A percentile compares a stretch with the other conserved stretches of the same genome.
Evolutionary conservation across 345 rosid species (phyloP).

Genomic region (Trapa incisa): DNA sequence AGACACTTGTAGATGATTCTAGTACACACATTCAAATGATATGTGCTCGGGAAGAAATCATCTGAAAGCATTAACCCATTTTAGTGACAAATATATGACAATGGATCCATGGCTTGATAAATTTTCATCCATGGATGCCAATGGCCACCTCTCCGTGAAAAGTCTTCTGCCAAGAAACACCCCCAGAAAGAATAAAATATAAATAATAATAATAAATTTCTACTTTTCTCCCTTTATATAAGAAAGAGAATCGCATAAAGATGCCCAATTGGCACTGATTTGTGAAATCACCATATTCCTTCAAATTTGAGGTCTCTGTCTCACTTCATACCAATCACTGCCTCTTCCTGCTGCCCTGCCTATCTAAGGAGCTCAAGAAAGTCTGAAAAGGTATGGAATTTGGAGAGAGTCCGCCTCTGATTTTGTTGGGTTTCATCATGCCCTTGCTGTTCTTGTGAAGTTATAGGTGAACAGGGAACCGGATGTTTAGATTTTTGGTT

Average conservation of each 20-base stretch:
- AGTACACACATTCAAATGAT: no score
- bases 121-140: neutral
- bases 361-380: neutral
- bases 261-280: neutral
- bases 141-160: neutral
- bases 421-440: neutral
- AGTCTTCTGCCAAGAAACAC: neutral
- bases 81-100: no score
- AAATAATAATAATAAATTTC: neutral
- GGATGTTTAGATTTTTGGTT: neutral
- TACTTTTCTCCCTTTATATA: neutral
- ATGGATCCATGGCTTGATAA: no score
- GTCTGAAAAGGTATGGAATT: neutral
- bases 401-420: neutral
- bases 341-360: neutral
- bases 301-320: constrained; percentile 4
- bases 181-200: constrained; percentile 3
- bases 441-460: neutral
- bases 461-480: neutral
- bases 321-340: neutral
- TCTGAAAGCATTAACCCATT: no score
- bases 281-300: constrained; percentile 1
- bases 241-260: neutral
- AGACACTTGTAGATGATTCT: no score
- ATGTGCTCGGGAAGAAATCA: no score